Conservation (phyloP, 176 grass and related monocot genomes). For the Cymbopogon citratus region DNA sequence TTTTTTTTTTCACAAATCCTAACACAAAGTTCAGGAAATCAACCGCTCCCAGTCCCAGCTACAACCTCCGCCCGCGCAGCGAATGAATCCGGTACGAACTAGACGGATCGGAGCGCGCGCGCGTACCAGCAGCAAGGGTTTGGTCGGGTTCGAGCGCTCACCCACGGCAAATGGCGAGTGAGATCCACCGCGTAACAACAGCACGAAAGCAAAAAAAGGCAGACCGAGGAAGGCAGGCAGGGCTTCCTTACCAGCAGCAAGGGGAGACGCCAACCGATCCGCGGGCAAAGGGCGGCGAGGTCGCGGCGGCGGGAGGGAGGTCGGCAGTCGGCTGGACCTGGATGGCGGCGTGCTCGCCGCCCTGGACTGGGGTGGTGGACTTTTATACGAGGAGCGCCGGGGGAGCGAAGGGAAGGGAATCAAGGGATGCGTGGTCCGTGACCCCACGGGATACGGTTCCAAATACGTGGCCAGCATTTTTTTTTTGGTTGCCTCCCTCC, state of each 20-base stretch:
- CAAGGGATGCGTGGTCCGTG: too few species aligned
- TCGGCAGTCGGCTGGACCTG: neutral
- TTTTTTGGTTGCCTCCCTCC: too few species aligned
- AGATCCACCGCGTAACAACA: neutral
- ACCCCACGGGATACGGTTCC: neutral
- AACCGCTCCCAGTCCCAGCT: neutral
- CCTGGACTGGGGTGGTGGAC: neutral
- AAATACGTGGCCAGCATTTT: neutral
- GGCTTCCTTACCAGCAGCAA: neutral
- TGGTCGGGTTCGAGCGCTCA: neutral
- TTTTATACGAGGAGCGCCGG: conserved; percentile 21
- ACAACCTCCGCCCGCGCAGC: too few species aligned
- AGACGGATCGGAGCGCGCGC: neutral
- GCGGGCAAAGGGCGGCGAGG: neutral
- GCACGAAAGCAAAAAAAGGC: neutral
- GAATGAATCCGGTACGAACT: neutral
- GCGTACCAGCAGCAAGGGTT: neutral
- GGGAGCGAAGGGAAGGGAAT: neutral
- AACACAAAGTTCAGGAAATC: neutral
- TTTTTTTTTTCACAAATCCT: neutral
- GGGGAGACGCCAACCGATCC: neutral
- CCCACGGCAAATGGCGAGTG: neutral
- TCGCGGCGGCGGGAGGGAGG: neutral
- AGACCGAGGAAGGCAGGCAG: neutral
- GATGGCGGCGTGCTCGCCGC: neutral